Conservation (phyloP, 495 filamentous ascomycete species). For the Penicillium arizonense region DNA sequence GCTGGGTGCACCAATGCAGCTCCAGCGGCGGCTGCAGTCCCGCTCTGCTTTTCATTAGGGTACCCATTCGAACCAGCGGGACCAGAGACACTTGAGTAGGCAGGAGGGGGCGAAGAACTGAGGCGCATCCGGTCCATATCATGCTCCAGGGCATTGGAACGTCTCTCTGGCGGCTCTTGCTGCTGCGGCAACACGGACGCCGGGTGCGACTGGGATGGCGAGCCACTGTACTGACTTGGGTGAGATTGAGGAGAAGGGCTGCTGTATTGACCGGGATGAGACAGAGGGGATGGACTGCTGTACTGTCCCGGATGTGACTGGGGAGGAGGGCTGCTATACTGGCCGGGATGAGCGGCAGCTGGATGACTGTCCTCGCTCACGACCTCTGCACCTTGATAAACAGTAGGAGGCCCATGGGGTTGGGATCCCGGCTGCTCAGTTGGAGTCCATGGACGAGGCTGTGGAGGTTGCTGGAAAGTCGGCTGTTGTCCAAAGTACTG, state of each 20-base stretch:
- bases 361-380: conserved; percentile 37
- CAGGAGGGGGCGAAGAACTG: conserved; percentile 81
- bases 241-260: conserved; percentile 14
- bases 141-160: conserved; percentile 70
- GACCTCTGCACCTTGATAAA: conserved; percentile 80
- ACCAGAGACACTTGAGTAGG: conserved; percentile 78
- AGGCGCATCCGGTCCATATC: conserved; percentile 88
- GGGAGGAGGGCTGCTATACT: conserved; percentile 24
- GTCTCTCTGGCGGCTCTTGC: conserved; percentile 17
- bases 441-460: conserved; percentile 84
- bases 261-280: conserved; percentile 10
- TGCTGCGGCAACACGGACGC: conserved; percentile 17
- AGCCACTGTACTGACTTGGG: conserved; percentile 4
- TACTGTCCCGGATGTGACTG: conserved; percentile 12
- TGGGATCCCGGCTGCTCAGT: conserved; percentile 86
- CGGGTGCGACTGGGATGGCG: conserved; percentile 1
- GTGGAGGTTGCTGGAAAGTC: conserved; percentile 42
- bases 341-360: conserved; percentile 30
- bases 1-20: conserved; percentile 27
- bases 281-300: conserved; percentile 8
- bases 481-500: conserved; percentile 64
- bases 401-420: conserved; percentile 87
- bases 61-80: conserved; percentile 56
- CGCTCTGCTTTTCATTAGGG: conserved; percentile 71
- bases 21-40: conserved; percentile 22